These are phyloP conservation scores for Cladosporium phlei DNA, from an alignment of 2,329 filamentous ascomycete genomes.

Conservation along the genomic window DNA sequence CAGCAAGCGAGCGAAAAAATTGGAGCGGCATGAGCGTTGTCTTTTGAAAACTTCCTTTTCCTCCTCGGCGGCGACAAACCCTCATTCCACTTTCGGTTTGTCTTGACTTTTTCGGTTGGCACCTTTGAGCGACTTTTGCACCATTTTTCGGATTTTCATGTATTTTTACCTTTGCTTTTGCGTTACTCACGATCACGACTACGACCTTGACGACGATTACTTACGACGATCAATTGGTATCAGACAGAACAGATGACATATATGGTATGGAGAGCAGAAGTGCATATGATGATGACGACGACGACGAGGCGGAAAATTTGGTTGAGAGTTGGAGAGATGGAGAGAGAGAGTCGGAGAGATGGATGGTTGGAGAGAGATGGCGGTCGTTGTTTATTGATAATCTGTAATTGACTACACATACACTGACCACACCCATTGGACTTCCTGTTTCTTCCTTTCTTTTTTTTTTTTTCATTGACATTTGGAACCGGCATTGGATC, in stretches of 20 bases:
- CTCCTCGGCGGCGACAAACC: not conserved
- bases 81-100: too few species aligned
- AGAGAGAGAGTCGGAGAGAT: not conserved
- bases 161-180: not conserved
- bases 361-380: not conserved
- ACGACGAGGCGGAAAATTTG: not conserved
- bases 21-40: not conserved
- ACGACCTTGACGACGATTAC: not conserved
- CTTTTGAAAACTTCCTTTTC: not conserved
- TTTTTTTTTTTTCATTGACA: too few species aligned
- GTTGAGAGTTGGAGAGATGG: too few species aligned
- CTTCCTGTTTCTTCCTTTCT: too few species aligned
- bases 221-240: not conserved
- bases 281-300: conserved; percentile 4
- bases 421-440: too few species aligned
- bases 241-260: not conserved
- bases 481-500: too few species aligned
- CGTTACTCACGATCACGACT: not conserved
- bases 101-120: not conserved
- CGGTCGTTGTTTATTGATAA: conserved; percentile 2
- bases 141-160: not conserved
- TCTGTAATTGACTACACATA: conserved; percentile 9
- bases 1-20: not conserved
- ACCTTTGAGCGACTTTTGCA: not conserved
- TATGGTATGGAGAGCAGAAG: conserved; percentile 8